Base-by-base conservation (phyloP, 495 filamentous ascomycete genomes). In the Umbilicaria muhlenbergii region DNA sequence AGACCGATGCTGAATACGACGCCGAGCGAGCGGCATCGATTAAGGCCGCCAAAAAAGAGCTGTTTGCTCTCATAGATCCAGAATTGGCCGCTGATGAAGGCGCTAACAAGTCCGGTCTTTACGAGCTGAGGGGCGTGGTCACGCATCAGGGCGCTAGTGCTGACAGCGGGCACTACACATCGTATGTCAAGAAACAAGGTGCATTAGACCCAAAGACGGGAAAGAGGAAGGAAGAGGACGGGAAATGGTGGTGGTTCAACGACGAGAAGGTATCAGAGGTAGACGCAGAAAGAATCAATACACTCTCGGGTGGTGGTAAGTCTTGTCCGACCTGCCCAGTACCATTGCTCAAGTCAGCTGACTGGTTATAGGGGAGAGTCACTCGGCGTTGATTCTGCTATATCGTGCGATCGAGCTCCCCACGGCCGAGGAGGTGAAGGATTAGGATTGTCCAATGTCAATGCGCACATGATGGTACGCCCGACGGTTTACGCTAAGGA, bases 161-260 rank as follows among this genome's bases (percentile, higher is more conserved):
- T 31, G 92, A 98, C 59, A 95, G 89, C 49, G 91, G 91, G 7
- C 91, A 98, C 62, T 98, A 98, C 65, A 96, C 92, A 2, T 78
- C 86, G 2, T 98, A 94, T 58, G 83, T 98, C 43, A 98, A 96
- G 69, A 93, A 98, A 67, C 71, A 81, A 38, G 78, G 73, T 13
- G 58, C 63, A 5, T 63, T 78, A 43, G 80, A 86, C 47, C 61
- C 75, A 7, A 70, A 70, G 43, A 76, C 77, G 3, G 79, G 77
- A 46, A 83, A 83, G 67, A 63, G 77, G 51, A 75, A 74, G 44
- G 77, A 79, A 49, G 81, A 88, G 44, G 87, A 94, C 49, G 86
- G 79, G 43, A 94, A 89, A 51, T 98, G 91, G 91, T 98, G 91
- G 86, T 96, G 91, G 87, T 98, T 98, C 71, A 94, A 98, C 57